Percentiles rank a stretch among this genome's conserved stretches.
These are phyloP conservation scores for Pseudogymnoascus sp. DNA, from an alignment of 2,329 filamentous ascomycete species.

Conservation along the genomic window DNA sequence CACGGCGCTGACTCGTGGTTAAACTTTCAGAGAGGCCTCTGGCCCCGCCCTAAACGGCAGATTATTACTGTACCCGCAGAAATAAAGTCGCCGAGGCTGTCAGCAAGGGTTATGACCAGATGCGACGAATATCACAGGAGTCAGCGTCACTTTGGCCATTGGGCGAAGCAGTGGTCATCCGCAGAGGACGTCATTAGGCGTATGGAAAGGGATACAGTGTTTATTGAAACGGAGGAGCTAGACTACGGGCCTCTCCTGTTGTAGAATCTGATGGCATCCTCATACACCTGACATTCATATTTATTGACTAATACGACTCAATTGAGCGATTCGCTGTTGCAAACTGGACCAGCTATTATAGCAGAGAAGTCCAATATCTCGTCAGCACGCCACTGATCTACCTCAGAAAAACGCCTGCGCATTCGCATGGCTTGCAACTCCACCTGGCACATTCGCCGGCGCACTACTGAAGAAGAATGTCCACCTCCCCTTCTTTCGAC, in stretches of 20 bases:
- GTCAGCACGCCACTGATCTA: neutral
- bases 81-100: neutral
- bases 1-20: neutral
- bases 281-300: neutral
- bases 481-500: constrained; percentile 26
- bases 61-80: neutral
- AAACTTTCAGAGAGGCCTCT: neutral
- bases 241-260: neutral
- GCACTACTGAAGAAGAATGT: constrained; percentile 28
- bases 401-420: constrained; percentile 36
- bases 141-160: neutral
- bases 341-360: neutral
- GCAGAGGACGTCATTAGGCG: neutral
- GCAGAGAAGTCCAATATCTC: neutral
- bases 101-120: neutral
- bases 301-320: neutral
- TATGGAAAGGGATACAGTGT: neutral
- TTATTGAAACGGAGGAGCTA: neutral
- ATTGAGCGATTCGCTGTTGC: neutral
- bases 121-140: neutral
- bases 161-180: neutral
- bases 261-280: neutral
- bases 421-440: constrained; percentile 42
- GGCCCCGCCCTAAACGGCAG: neutral
- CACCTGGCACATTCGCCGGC: constrained; percentile 37